Conservation (phyloP, 805 yeast genomes). For the Candida mattraensis region DNA sequence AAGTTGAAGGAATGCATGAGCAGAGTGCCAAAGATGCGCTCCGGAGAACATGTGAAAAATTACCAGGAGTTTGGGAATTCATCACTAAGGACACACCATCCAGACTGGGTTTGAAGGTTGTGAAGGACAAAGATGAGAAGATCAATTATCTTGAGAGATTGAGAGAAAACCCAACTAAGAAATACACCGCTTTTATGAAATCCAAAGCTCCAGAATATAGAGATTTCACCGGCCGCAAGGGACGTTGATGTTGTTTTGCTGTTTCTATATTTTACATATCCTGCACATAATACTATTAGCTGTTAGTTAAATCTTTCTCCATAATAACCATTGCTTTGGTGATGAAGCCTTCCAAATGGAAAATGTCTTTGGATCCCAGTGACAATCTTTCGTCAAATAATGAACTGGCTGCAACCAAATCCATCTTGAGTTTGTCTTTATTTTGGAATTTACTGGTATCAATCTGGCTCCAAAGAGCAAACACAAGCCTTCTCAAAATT, state of each 20-base stretch:
- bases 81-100: conserved; percentile 62
- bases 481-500: conserved; percentile 62
- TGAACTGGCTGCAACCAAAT: conserved; percentile 60
- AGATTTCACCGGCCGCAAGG: conserved; percentile 33
- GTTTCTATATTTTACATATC: conserved; percentile 2
- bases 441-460: conserved; percentile 21
- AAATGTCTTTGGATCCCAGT: conserved; percentile 84
- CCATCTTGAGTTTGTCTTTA: conserved; percentile 35
- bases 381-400: conserved; percentile 82
- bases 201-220: conserved; percentile 53
- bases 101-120: conserved; percentile 67
- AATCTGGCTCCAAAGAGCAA: conserved; percentile 32
- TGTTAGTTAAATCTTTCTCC: conserved; percentile 38
- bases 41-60: conserved; percentile 85
- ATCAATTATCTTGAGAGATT: conserved; percentile 56
- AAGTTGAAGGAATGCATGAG: conserved; percentile 77
- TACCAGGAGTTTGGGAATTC: conserved; percentile 92
- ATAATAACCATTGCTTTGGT: conserved; percentile 83
- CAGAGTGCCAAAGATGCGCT: conserved; percentile 86
- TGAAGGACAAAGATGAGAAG: conserved; percentile 43
- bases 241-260: conserved; percentile 2
- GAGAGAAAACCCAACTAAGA: conserved; percentile 62
- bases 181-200: conserved; percentile 54
- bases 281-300: conserved; percentile 2
- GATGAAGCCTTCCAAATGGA: conserved; percentile 91